Percentiles rank a stretch among this genome's conserved stretches.
Conservation (phyloP, 345 rosid species). For the Melaleuca alternifolia region DNA sequence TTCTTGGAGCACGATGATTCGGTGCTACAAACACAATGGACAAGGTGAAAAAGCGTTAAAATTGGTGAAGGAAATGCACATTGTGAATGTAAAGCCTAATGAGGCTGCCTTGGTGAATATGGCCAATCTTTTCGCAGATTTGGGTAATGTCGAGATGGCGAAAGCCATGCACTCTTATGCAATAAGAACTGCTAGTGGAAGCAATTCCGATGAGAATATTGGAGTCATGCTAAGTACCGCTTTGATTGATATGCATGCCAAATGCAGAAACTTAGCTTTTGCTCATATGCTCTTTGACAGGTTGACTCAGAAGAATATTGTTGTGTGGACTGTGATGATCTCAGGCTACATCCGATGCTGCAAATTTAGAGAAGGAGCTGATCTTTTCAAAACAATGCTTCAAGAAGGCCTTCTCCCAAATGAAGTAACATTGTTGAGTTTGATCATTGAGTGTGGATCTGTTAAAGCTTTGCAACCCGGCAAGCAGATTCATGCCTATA, state of each 20-base stretch:
- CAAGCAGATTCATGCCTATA: conserved; percentile 29
- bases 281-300: conserved; percentile 22
- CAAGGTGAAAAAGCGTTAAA: conserved; percentile 17
- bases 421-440: conserved; percentile 28
- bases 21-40: conserved; percentile 13
- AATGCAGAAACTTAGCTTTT: conserved; percentile 20
- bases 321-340: conserved; percentile 42
- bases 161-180: conserved; percentile 29
- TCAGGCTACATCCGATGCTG: conserved; percentile 28
- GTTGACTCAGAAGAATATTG: conserved; percentile 18
- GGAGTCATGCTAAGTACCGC: conserved; percentile 17
- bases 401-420: conserved; percentile 20
- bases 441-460: conserved; percentile 28
- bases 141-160: conserved; percentile 12
- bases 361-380: conserved; percentile 10
- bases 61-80: conserved; percentile 18
- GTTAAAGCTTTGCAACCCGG: conserved; percentile 19
- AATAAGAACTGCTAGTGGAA: conserved; percentile 11
- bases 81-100: conserved; percentile 13
- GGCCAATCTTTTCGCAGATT: conserved; percentile 17
- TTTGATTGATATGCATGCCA: conserved; percentile 43
- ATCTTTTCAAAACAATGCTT: conserved; percentile 24
- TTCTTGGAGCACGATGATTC: conserved; percentile 47
- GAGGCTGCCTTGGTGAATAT: conserved; percentile 29
- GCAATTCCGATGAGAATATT: conserved; percentile 7